Base-by-base conservation (phyloP, 2,329 filamentous ascomycete species). In the Lecanicillium sp. region DNA sequence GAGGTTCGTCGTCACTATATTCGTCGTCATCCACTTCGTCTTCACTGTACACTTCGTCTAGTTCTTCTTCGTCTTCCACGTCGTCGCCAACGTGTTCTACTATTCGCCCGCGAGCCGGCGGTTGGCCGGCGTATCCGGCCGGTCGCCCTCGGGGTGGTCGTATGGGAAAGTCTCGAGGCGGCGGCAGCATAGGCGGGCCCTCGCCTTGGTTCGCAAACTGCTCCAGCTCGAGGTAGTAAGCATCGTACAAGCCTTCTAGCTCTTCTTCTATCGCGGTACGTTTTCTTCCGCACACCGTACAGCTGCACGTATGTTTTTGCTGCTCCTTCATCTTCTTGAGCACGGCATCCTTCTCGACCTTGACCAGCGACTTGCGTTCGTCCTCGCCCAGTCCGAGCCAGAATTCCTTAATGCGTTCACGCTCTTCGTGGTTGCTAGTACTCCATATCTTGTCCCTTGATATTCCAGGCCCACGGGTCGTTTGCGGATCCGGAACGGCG, bases 261-360 rank as follows among this genome's bases (percentile, higher is more conserved):
- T 98, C 92, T 64, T 98, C 92, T 63, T 98, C 92, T 50, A 98
- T 98, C 29, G 92, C 92, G 11, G 85, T 95, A 38, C 92, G 80
- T 67, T 98, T 98, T 48, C 92, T 78, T 38, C 92, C 92, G 60
- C 92, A 98, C 29, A 98, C 90, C 4, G 88, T 94, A 63, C 92
- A 98, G 59, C 89, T 95, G 69, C 92, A 98, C 3, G 90, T 96
- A 60, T 96, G 89, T 63, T 96, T 96, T 62, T 98, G 92, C 62
- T 98, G 92, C 62, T 98, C 92, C 71, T 98, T 98, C 92, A 98
- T 98, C 70, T 98, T 98, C 56, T 86, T 88, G 41, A 98, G 67
- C 1, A 98, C 92, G 7, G 92, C 90, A 62, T 98, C 90, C 65
- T 98, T 98, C 64, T 98, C 92, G 20, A 98, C 90, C 63, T 95